A percentile compares a stretch with the other conserved stretches of the same genome.
Conservation (phyloP, 73 alveolate species). For the Paramecium sexaurelia region DNA sequence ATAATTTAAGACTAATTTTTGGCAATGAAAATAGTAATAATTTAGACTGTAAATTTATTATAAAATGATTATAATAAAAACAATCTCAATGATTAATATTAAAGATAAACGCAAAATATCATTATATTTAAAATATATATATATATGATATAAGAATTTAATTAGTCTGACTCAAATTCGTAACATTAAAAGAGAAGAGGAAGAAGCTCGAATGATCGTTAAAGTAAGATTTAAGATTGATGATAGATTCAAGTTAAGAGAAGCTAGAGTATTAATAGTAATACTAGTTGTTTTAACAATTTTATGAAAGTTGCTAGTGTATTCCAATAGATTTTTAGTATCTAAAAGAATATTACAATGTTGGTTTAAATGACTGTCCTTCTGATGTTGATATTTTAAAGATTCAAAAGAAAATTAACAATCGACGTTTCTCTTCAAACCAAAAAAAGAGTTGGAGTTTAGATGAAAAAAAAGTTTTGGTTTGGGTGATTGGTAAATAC, state of each 20-base stretch:
- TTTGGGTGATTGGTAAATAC: constrained; percentile 19
- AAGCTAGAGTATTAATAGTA: neutral
- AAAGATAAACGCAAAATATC: neutral
- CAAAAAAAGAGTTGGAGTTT: neutral
- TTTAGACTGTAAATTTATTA: neutral
- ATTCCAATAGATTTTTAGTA: neutral
- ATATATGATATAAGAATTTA: neutral
- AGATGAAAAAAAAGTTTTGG: neutral
- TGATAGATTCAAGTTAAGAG: neutral
- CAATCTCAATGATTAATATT: neutral
- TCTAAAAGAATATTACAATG: neutral
- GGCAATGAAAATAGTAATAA: neutral
- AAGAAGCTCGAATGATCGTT: neutral
- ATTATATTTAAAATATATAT: neutral
- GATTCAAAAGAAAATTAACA: neutral
- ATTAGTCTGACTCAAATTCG: neutral
- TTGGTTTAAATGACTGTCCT: neutral
- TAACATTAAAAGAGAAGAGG: neutral
- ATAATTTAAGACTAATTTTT: neutral
- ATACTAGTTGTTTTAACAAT: neutral
- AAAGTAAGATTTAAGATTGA: neutral
- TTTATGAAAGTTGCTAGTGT: neutral
- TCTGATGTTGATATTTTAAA: neutral
- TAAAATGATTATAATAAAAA: neutral
- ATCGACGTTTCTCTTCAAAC: neutral